A percentile compares a stretch with the other conserved stretches of the same genome.
phyloP scores from a whole-genome alignment of 352 stramenopile species.

The Phytophthora meadii region DNA sequence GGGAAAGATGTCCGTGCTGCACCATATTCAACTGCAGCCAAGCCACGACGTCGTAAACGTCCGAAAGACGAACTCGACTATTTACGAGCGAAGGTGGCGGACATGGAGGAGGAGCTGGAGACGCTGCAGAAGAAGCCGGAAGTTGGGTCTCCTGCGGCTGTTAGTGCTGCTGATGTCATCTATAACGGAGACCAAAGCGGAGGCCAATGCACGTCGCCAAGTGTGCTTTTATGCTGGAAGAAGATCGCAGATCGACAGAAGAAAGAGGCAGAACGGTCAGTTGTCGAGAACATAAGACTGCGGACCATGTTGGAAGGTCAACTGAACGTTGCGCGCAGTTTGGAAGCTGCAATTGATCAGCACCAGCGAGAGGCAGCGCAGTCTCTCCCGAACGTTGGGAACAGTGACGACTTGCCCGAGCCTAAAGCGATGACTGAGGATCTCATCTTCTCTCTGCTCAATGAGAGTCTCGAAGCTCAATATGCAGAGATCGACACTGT shows the following conservation, averaged over 20 bases:
- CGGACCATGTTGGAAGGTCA: slow-evolving; percentile 41
- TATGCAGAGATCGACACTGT: slow-evolving; percentile 32
- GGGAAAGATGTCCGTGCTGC: slow-evolving; percentile 20
- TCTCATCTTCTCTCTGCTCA: slow-evolving; percentile 32
- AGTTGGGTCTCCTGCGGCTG: slow-evolving; percentile 12
- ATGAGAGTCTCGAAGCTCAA: slow-evolving; percentile 29
- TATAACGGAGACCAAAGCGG: slow-evolving; percentile 9
- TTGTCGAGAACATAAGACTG: slow-evolving; percentile 42
- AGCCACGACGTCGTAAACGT: slow-evolving; percentile 36
- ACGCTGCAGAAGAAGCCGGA: slow-evolving; percentile 16
- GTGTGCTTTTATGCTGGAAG: slow-evolving; percentile 37
- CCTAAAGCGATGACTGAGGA: slow-evolving; percentile 19
- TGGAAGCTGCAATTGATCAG: slow-evolving; percentile 43
- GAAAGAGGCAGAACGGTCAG: slow-evolving; percentile 29
- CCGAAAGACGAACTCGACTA: slow-evolving; percentile 53
- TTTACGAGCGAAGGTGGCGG: slow-evolving; percentile 36
- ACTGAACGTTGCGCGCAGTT: slow-evolving; percentile 35
- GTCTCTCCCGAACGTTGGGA: slow-evolving; percentile 11
- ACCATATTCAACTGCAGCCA: slow-evolving; percentile 27
- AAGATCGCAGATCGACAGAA: slow-evolving; percentile 38
- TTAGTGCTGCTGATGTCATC: slow-evolving; percentile 17
- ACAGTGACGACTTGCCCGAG: neutral
- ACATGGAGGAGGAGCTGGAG: slow-evolving; percentile 42
- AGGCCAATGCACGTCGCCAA: slow-evolving; percentile 3
- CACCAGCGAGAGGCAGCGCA: slow-evolving; percentile 36